Evolutionary conservation across 2,329 filamentous ascomycete species (phyloP).

Genomic region (Trichoderma sp.): DNA sequence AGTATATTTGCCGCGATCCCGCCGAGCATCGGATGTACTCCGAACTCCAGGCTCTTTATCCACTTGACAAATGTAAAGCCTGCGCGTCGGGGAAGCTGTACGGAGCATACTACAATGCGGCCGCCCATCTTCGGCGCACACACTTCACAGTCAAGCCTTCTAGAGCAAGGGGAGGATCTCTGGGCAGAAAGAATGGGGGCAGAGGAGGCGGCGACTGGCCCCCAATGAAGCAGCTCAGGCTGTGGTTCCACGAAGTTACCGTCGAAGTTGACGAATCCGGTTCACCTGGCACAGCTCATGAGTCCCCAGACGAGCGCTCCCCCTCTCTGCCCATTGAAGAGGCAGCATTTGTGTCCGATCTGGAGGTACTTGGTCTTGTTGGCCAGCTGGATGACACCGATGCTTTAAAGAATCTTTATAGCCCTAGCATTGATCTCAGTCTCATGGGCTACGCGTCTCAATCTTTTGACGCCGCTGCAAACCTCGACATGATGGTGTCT

Average conservation of each 20-base stretch:
- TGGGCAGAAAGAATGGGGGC: constrained; percentile 57
- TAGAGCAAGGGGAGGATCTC: constrained; percentile 49
- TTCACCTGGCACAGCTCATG: not conserved
- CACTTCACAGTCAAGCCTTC: constrained; percentile 75
- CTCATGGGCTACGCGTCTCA: not conserved
- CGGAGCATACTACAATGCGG: constrained; percentile 91
- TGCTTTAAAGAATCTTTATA: not conserved
- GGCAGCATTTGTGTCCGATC: constrained; percentile 26
- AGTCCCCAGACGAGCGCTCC: not conserved
- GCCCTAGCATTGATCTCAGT: no score
- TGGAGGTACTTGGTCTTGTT: not conserved
- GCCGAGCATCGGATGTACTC: constrained; percentile 44
- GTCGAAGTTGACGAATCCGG: not conserved
- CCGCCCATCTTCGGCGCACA: constrained; percentile 82
- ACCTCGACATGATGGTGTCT: not conserved
- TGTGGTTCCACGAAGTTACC: constrained; percentile 61
- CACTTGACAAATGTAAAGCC: constrained; percentile 81
- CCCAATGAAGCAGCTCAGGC: constrained; percentile 60
- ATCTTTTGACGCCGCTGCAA: not conserved
- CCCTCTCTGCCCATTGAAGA: not conserved
- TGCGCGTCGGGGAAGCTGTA: constrained; percentile 80
- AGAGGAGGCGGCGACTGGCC: constrained; percentile 60
- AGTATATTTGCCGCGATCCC: constrained; percentile 63
- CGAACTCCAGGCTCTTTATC: constrained; percentile 58
- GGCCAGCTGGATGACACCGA: not conserved